Evolutionary conservation across 1,284 basidiomycete genomes (phyloP).

Genomic region (Ceratobasidium sp.): DNA sequence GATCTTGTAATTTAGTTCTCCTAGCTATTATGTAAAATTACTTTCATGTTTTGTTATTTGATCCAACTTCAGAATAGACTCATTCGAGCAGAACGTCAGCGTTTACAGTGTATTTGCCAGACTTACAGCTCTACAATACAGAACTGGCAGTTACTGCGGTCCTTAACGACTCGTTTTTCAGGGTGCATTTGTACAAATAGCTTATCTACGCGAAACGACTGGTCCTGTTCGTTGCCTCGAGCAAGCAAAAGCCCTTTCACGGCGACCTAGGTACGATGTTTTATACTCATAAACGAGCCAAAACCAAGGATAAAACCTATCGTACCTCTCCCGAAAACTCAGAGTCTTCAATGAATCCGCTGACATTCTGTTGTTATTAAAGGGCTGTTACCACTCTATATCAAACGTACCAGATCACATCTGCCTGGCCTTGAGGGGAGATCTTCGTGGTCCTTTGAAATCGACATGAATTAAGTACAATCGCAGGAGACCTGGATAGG

Average conservation of each 20-base stretch:
- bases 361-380: not conserved
- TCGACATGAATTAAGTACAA: not conserved
- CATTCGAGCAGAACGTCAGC: too few relatives aligned
- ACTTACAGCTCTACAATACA: too few relatives aligned
- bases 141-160: not conserved
- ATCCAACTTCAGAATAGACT: too few relatives aligned
- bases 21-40: too few relatives aligned
- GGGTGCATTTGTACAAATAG: not conserved
- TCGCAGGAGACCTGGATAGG: not conserved
- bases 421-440: not conserved
- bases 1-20: too few relatives aligned
- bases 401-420: constrained; percentile 9
- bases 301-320: not conserved
- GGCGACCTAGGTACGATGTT: not conserved
- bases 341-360: not conserved
- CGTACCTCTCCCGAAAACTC: not conserved
- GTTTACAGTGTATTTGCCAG: too few relatives aligned
- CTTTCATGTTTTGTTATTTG: too few relatives aligned
- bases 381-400: too few relatives aligned
- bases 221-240: not conserved
- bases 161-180: constrained; percentile 21
- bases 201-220: not conserved
- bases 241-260: constrained; percentile 9
- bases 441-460: constrained; percentile 3
- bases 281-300: not conserved